Base-by-base conservation (phyloP, 805 yeast species). In the Clavispora vitiphila region DNA sequence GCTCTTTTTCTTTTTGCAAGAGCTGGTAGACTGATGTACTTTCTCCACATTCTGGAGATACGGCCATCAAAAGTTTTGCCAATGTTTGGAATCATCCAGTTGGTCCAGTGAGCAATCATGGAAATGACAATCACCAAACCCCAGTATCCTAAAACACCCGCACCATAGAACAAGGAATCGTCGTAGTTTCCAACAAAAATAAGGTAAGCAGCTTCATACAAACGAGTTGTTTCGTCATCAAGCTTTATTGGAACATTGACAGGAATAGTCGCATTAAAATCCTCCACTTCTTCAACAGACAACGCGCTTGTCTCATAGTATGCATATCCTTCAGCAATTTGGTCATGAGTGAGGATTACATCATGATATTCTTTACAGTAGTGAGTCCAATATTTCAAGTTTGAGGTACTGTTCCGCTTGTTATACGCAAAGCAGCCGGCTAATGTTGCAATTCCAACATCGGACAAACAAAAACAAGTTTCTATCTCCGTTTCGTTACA, bases 61-160 rank as follows among this genome's bases (percentile, higher is more conserved):
- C 53, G 57, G 1, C 69, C 71, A 18, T 62, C 62, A 11, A 62
- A 49, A 4, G 47, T 39, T 24, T 58, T 57, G 8, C 58, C 46
- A 18, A 67, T 36, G 1, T 56, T 44, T 4, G 81, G 81, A 20
- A 66, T 62, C 16, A 74, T 44, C 35, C 60, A 54, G 27, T 56
- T 52, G 4, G 58, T 26, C 73, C 78, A 71, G 46, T 76, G 71
- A 30, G 59, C 51, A 10, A 75, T 16, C 2, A 69, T 67, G 3
- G 76, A 67, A 21, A 71, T 21, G 0, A 77, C 31, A 42, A 76
- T 51, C 27, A 79, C 58, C 1, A 64, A 39, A 5, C 64, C 72
- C 80, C 81, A 77, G 48, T 71, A 76, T 0, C 75, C 72, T 16
- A 79, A 42, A 26, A 71, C 47, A 2, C 69, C 78, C 8, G 68